These are phyloP conservation scores for Quercus phellos DNA, from an alignment of 331 rosid species.

Conservation along the genomic window DNA sequence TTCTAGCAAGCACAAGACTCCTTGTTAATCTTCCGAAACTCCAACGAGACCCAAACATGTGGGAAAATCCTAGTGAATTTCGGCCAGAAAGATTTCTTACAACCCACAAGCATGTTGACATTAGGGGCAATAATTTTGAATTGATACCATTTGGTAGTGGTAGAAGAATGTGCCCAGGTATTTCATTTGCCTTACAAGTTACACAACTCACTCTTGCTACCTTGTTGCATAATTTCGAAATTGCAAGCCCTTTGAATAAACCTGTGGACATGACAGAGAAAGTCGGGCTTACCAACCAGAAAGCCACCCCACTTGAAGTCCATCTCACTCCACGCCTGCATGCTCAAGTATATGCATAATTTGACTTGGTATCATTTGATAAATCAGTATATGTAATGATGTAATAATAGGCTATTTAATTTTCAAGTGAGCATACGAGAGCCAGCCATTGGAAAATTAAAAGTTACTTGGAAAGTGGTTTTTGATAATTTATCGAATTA, in stretches of 20 bases:
- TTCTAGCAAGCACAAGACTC: conserved; percentile 23
- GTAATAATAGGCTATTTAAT: too few species aligned
- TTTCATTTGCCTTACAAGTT: conserved; percentile 25
- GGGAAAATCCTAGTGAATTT: conserved; percentile 33
- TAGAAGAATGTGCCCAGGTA: conserved; percentile 44
- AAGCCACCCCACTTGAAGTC: conserved; percentile 29
- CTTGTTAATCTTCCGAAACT: conserved; percentile 33
- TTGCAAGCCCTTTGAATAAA: conserved; percentile 18
- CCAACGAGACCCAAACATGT: conserved; percentile 32
- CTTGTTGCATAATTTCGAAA: conserved; percentile 36
- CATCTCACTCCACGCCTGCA: conserved; percentile 17
- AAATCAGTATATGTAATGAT: too few species aligned
- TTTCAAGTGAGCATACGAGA: too few species aligned
- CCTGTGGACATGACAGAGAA: conserved; percentile 34
- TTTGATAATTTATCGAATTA: too few species aligned
- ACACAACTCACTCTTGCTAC: conserved; percentile 22
- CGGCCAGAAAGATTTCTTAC: conserved; percentile 38
- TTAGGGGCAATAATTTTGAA: conserved; percentile 31
- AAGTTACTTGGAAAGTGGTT: too few species aligned
- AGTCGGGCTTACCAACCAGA: conserved; percentile 21
- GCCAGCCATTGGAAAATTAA: too few species aligned
- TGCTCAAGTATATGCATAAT: not conserved
- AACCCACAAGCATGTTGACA: conserved; percentile 19
- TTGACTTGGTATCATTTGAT: too few species aligned
- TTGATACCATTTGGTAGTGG: conserved; percentile 55